Evolutionary conservation across 306 rosid species (phyloP), one percentile per base, ranked within the genome.

Genomic region (Vicia villosa): DNA sequence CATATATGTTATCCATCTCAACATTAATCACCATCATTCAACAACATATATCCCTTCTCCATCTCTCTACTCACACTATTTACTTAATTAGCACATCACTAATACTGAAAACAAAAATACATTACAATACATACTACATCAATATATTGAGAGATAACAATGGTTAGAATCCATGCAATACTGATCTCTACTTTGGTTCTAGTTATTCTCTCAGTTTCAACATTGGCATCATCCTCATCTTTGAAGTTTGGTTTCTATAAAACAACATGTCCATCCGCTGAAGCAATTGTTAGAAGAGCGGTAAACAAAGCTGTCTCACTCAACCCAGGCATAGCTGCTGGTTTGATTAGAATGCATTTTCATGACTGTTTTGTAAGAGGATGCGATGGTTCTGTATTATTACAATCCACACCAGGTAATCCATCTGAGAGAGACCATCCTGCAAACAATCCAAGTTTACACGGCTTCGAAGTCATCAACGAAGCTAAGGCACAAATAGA

Each of bases 291-390:
- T 3, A 77, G 74, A 47, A 77, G 67, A 56, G 80, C 82, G 1
- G 82, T 82, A 0, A 69, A 77, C 26, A 82, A 58, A 73, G 85
- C 82, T 0, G 77, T 82, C 22, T 77, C 85, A 17, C 42, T 30
- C 5, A 82, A 82, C 28, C 77, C 77, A 0, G 85, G 85, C 49
- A 73, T 82, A 0, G 85, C 72, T 64, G 82, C 74, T 32, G 82
- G 82, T 61, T 55, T 82, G 16, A 82, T 82, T n/a, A 77, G 82
- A 77, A 56, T 82, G 82, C 74, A 82, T 51, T 82, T 82, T 41
- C 86, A 82, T 24, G 86, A 82, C 21, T 82, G 83, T 46, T 82
- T 79, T 21, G 83, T 82, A 0, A 75, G 81, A 2, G 86, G 86
- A 11, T 82, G 86, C 11, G 83, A 78, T 51, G 81, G 70, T 26